Percentiles rank a stretch among this genome's conserved stretches.
phyloP scores from a whole-genome alignment of 2,329 filamentous ascomycete genomes.

The Thermothelomyces thermophilus region DNA sequence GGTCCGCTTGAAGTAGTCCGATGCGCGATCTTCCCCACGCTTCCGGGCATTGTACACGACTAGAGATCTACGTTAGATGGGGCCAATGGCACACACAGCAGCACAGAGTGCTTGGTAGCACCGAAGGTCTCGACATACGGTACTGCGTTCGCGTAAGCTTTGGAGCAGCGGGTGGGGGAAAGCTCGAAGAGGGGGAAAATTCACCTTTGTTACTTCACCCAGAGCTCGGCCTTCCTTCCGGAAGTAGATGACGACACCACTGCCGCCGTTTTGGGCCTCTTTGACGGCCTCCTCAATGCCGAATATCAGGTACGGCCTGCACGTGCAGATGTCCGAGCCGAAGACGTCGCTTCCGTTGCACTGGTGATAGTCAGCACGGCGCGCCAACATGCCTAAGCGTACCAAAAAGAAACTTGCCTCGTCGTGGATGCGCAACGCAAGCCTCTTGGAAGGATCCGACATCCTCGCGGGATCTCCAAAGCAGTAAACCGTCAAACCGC shows the following conservation, averaged over 20 bases:
- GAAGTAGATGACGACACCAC: constrained; percentile 96
- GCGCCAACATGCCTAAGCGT: neutral
- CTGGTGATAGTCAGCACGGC: constrained; percentile 28
- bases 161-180: constrained; percentile 16
- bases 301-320: constrained; percentile 90
- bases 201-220: constrained; percentile 91
- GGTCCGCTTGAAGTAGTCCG: constrained; percentile 94
- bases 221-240: constrained; percentile 92
- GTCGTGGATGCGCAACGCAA: constrained; percentile 77
- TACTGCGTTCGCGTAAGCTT: constrained; percentile 37
- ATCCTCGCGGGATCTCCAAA: constrained; percentile 94
- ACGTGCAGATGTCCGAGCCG: constrained; percentile 96
- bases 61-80: constrained; percentile 27
- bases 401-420: constrained; percentile 38
- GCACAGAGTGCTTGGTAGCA: constrained; percentile 3
- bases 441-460: constrained; percentile 71
- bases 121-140: constrained; percentile 33
- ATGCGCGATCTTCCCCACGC: constrained; percentile 70
- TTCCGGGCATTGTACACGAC: constrained; percentile 75
- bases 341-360: constrained; percentile 98
- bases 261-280: constrained; percentile 89
- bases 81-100: constrained; percentile 7
- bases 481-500: constrained; percentile 91
- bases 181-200: constrained; percentile 28
- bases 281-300: constrained; percentile 97